These are phyloP conservation scores for Wickerhamomyces bisporus DNA, from an alignment of 805 yeast species.

Conservation along the genomic window DNA sequence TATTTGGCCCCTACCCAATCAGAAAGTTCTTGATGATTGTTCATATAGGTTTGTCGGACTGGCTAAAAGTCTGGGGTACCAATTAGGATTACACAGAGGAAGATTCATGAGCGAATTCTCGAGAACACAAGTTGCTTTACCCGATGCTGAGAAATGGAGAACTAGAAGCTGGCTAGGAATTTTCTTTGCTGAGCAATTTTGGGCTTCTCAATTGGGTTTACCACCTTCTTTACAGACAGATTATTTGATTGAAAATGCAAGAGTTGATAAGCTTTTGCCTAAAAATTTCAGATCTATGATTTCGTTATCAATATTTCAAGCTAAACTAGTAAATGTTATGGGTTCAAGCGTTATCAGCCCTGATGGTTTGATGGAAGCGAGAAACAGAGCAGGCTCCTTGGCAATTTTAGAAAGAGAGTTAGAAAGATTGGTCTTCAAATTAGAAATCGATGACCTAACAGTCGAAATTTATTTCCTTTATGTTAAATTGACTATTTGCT, in stretches of 20 bases:
- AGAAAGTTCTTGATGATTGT: conserved; percentile 87
- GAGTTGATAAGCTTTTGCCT: conserved; percentile 60
- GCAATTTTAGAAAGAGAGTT: conserved; percentile 76
- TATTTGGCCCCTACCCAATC: conserved; percentile 91
- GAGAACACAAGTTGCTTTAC: conserved; percentile 80
- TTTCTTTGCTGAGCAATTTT: conserved; percentile 82
- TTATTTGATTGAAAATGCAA: conserved; percentile 72
- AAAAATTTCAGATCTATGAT: conserved; percentile 66
- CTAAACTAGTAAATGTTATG: conserved; percentile 78
- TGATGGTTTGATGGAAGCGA: conserved; percentile 83
- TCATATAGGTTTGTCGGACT: conserved; percentile 84
- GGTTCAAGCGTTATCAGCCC: conserved; percentile 82
- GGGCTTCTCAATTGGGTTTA: conserved; percentile 83
- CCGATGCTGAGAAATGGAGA: conserved; percentile 92
- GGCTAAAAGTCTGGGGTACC: conserved; percentile 79
- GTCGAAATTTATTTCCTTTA: conserved; percentile 77
- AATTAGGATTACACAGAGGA: conserved; percentile 87
- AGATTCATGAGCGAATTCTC: conserved; percentile 87
- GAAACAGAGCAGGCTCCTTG: conserved; percentile 74
- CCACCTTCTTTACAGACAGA: conserved; percentile 87
- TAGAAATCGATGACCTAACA: conserved; percentile 60
- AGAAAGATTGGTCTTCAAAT: conserved; percentile 60
- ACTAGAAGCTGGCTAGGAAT: conserved; percentile 90
- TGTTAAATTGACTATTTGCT: conserved; percentile 74
- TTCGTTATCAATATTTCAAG: conserved; percentile 73